phyloP scores from a whole-genome alignment of 1,284 basidiomycete genomes.

The Sporisorium reilianum region DNA sequence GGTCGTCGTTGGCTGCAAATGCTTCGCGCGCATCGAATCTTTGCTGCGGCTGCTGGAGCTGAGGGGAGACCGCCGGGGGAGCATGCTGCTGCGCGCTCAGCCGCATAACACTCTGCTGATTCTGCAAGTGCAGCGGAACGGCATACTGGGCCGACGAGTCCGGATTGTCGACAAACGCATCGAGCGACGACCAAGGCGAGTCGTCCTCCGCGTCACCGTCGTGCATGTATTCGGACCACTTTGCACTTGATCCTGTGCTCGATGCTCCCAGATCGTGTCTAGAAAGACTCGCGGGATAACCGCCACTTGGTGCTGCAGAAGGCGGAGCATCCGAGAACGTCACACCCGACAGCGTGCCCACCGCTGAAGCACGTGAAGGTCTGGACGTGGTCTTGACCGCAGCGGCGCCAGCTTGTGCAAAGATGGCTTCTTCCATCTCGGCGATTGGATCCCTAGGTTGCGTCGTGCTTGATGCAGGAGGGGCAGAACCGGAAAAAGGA shows the following conservation, averaged over 20 bases:
- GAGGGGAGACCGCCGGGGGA: background rate
- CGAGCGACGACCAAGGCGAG: slow-evolving; percentile 57
- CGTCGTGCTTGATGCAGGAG: background rate
- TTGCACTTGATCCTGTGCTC: slow-evolving; percentile 11
- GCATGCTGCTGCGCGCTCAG: slow-evolving; percentile 12
- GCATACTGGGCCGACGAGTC: slow-evolving; percentile 39
- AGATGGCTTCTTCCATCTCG: slow-evolving; percentile 54
- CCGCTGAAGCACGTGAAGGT: background rate
- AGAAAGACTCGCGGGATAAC: background rate
- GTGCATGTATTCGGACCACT: slow-evolving; percentile 59
- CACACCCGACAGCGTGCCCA: slow-evolving; percentile 16
- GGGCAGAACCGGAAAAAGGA: background rate
- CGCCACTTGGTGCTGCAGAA: background rate
- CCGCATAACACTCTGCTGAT: slow-evolving; percentile 28
- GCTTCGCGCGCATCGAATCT: slow-evolving; percentile 8
- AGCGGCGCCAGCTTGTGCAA: slow-evolving; percentile 49
- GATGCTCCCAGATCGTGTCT: background rate
- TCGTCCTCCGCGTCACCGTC: slow-evolving; percentile 31
- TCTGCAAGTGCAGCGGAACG: slow-evolving; percentile 26
- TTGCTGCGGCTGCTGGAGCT: background rate
- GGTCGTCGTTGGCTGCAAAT: slow-evolving; percentile 25
- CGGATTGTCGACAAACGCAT: slow-evolving; percentile 55
- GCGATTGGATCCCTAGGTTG: slow-evolving; percentile 21
- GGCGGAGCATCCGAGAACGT: slow-evolving; percentile 32
- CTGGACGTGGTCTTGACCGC: slow-evolving; percentile 14